A percentile compares a stretch with the other conserved stretches of the same genome.
Conservation (phyloP, 108 stramenopile genomes). For the Fistulifera pelliculosa region DNA sequence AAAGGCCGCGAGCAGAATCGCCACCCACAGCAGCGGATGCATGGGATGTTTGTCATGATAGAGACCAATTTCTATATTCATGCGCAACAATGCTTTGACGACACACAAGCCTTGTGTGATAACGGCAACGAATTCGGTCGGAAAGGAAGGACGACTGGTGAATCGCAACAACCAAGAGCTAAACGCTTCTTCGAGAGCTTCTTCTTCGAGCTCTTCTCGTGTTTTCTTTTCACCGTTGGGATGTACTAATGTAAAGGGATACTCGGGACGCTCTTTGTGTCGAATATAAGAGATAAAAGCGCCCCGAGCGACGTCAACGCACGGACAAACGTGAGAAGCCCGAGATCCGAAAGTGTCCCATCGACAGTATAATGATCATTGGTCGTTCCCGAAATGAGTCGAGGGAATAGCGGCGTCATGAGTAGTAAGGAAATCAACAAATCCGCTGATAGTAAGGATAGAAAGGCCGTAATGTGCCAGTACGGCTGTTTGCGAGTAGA, state of each 20-base stretch:
- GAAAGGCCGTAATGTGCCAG: slow-evolving; percentile 13
- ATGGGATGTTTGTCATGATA: slow-evolving; percentile 17
- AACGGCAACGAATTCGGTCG: slow-evolving; percentile 19
- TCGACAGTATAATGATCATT: slow-evolving; percentile 14
- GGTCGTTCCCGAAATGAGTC: not conserved
- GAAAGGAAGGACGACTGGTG: slow-evolving; percentile 26
- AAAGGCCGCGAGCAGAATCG: slow-evolving; percentile 22
- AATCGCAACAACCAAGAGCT: slow-evolving; percentile 23
- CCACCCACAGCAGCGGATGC: slow-evolving; percentile 42
- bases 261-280: slow-evolving; percentile 14
- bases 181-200: slow-evolving; percentile 44
- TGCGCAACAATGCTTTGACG: slow-evolving; percentile 36
- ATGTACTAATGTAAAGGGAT: slow-evolving; percentile 31
- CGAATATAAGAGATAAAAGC: slow-evolving; percentile 11
- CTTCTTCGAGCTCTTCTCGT: slow-evolving; percentile 45
- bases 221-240: slow-evolving; percentile 41
- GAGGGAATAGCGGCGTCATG: slow-evolving; percentile 14
- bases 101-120: slow-evolving; percentile 22
- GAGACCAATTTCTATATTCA: slow-evolving; percentile 38
- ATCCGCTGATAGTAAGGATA: slow-evolving; percentile 23
- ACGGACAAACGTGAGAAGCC: slow-evolving; percentile 16
- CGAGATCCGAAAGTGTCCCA: slow-evolving; percentile 28
- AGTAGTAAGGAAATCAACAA: slow-evolving; percentile 15
- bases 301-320: slow-evolving; percentile 6
- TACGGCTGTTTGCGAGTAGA: no score